Evolutionary conservation across 2,329 filamentous ascomycete genomes (phyloP), one percentile per base, ranked within the genome.

Genomic region (Xylariomycetidae sp.): DNA sequence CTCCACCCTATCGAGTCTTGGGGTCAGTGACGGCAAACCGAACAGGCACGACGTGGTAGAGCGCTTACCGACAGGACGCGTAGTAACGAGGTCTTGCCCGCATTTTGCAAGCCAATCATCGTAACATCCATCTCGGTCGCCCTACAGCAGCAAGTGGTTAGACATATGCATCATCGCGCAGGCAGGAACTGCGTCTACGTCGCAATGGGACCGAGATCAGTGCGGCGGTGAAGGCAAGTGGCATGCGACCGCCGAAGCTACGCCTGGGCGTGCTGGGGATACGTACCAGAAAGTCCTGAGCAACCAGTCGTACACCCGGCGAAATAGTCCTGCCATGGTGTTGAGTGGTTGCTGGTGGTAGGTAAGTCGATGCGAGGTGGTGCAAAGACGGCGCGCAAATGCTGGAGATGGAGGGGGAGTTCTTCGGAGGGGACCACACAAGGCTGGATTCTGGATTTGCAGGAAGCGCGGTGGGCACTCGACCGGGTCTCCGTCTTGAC

Each of bases 111-210:
- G 16, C 92, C 92, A 60, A 98, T 90, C 83, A 98, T 94, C 50
- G 92, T 96, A 59, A 98, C 90, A 66, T 98, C 92, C 89, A 98
- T 95, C 70, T 98, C 92, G 48, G 89, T 94, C 49, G 90, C 88
- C 92, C 90, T 95, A 47, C 42, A 37, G 32, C 35, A 43, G 45
- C 38, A 38, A 48, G 44, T 27, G 42, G 34, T 37, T n/a, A n/a
- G n/a, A n/a, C n/a, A n/a, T n/a, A n/a, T n/a, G n/a, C n/a, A n/a
- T n/a, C n/a, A n/a, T n/a, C n/a, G n/a, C n/a, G 33, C 22, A 29
- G 35, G 38, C 26, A 33, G 29, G 26, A 34, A 25, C 8, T 23
- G 20, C 8, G 20, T 12, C 20, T 23, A n/a, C n/a, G n/a, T 8
- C 20, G 20, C 12, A 8, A 23, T 8, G 20, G 8, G 8, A 12